Percentiles rank a stretch among this genome's conserved stretches.
Conservation (phyloP, 495 filamentous ascomycete genomes). For the Symbiotaphrina buchneri region DNA sequence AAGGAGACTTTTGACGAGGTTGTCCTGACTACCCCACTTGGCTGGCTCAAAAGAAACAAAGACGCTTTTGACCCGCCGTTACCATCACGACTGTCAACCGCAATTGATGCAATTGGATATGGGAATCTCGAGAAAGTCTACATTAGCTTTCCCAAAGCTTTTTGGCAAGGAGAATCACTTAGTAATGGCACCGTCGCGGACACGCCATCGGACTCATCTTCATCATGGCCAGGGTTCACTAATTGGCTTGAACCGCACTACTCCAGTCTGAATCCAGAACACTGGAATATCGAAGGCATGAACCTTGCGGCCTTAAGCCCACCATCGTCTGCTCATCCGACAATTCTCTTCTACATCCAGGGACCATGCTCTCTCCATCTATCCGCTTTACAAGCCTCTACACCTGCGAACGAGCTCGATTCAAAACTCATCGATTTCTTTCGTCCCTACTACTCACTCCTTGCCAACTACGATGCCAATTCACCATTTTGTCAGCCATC, state of each 20-base stretch:
- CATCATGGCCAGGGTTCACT: constrained; percentile 21
- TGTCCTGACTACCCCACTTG: constrained; percentile 65
- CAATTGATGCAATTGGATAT: constrained; percentile 63
- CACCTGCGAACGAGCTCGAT: constrained; percentile 16
- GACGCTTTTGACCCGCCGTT: constrained; percentile 47
- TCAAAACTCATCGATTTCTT: constrained; percentile 35
- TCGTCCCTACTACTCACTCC: constrained; percentile 50
- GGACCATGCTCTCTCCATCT: constrained; percentile 28
- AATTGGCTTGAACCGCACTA: constrained; percentile 46
- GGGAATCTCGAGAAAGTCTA: constrained; percentile 86
- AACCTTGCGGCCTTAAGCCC: constrained; percentile 47
- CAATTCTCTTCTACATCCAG: constrained; percentile 80
- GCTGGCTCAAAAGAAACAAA: constrained; percentile 67
- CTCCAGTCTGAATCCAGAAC: constrained; percentile 32
- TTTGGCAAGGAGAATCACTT: constrained; percentile 23
- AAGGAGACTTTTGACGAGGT: constrained; percentile 53
- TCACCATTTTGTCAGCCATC: constrained; percentile 36
- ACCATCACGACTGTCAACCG: constrained; percentile 37
- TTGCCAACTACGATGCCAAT: constrained; percentile 35
- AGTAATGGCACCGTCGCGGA: neutral
- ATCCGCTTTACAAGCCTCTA: constrained; percentile 20
- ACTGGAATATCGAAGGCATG: constrained; percentile 62
- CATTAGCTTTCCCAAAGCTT: constrained; percentile 58
- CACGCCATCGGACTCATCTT: neutral
- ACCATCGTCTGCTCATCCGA: constrained; percentile 48